phyloP scores from a whole-genome alignment of 75 land plant genomes.

The Pinus albicaulis region DNA sequence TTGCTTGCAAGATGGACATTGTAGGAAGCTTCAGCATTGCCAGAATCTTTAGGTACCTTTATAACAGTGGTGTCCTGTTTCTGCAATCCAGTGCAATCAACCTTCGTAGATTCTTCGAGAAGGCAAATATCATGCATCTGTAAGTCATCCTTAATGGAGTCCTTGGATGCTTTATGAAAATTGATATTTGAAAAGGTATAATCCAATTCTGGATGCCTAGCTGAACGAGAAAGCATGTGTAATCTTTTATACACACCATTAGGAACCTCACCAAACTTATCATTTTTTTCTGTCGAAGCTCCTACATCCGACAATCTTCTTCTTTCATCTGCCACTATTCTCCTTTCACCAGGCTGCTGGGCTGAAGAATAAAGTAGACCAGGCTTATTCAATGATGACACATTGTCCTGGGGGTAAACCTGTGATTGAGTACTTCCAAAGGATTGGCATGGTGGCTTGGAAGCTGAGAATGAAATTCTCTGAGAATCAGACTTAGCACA shows the following conservation, averaged over 20 bases:
- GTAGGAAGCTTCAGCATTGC: background rate
- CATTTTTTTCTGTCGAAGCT: background rate
- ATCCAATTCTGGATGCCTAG: constrained; percentile 9
- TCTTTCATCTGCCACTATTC: constrained; percentile 8
- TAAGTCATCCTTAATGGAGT: background rate
- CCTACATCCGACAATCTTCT: constrained; percentile 7
- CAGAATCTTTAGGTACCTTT: background rate
- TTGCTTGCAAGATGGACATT: background rate
- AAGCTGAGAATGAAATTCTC: constrained; percentile 1
- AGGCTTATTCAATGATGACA: constrained; percentile 7
- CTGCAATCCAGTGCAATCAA: too few species aligned
- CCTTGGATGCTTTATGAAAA: constrained; percentile 5
- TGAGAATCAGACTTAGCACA: background rate
- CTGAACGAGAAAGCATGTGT: constrained; percentile 4
- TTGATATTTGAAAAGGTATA: background rate
- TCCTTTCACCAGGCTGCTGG: background rate
- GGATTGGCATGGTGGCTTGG: constrained; percentile 7
- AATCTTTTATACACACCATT: constrained; percentile 5
- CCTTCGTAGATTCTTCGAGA: background rate
- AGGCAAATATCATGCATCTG: constrained; percentile 2
- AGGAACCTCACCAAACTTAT: constrained; percentile 7
- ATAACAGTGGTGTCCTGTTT: background rate
- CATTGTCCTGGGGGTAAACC: constrained; percentile 12
- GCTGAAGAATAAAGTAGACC: constrained; percentile 4
- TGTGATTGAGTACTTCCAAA: constrained; percentile 12